Evolutionary conservation across 2,329 filamentous ascomycete species (phyloP).

Genomic region (Sporothrix luriei): DNA sequence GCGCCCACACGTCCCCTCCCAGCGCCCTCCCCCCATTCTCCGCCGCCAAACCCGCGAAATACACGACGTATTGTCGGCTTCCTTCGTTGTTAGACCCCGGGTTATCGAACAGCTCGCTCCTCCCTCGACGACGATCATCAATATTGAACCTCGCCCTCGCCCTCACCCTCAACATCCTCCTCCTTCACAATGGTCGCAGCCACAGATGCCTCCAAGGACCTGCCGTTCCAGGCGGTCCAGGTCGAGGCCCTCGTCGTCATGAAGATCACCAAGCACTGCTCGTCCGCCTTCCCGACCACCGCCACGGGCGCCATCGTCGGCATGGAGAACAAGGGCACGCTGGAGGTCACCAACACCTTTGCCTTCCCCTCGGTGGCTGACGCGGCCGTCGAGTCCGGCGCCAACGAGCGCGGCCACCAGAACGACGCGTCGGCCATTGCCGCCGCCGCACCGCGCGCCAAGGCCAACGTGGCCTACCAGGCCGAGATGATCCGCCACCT

Average conservation of each 20-base stretch:
- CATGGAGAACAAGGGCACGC: slow-evolving; percentile 79
- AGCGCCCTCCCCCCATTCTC: background rate
- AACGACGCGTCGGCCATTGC: slow-evolving; percentile 75
- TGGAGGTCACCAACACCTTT: slow-evolving; percentile 94
- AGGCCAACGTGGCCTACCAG: slow-evolving; percentile 86
- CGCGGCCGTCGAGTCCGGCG: slow-evolving; percentile 54
- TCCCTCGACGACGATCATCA: background rate
- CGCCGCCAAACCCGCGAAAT: slow-evolving; percentile 25
- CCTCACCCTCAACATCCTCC: background rate
- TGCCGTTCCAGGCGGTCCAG: slow-evolving; percentile 82
- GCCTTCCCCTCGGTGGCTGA: slow-evolving; percentile 84
- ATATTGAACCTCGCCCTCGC: background rate
- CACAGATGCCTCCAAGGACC: slow-evolving; percentile 63
- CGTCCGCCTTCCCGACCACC: slow-evolving; percentile 80
- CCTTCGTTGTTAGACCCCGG: slow-evolving; percentile 1
- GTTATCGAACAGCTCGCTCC: background rate
- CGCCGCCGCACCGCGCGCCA: slow-evolving; percentile 86
- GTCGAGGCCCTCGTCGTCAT: slow-evolving; percentile 95
- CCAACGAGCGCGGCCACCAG: slow-evolving; percentile 56
- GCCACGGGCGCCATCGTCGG: slow-evolving; percentile 90
- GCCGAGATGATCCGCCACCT: slow-evolving; percentile 96
- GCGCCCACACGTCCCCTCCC: slow-evolving; percentile 1
- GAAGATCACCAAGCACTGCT: slow-evolving; percentile 97
- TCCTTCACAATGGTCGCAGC: slow-evolving; percentile 32
- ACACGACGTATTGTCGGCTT: background rate